Evolutionary conservation across 2,329 filamentous ascomycete genomes (phyloP), one percentile per base, ranked within the genome.

Genomic region (Fusarium sp.): DNA sequence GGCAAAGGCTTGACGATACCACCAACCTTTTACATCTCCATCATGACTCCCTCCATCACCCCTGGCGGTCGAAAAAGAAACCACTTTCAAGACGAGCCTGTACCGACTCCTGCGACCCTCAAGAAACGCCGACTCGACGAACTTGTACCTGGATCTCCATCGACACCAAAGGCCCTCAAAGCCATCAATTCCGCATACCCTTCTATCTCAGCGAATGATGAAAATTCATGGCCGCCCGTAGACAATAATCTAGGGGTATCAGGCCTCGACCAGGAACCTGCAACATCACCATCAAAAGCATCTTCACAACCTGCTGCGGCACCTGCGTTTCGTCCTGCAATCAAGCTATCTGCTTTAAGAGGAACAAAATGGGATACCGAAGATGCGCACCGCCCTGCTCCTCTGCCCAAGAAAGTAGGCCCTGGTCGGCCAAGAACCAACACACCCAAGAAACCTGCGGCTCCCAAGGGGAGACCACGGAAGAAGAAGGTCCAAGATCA

Each of bases 341-440:
- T 80, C 53, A 80, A 80, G 56, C 33, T 79, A 7, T 73, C 75
- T 9, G 78, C 78, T 5, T 67, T 80, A 11, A 76, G 67, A 54
- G 79, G 79, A 6, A 80, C 79, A 17, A 78, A 73, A 72, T 81
- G 79, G 79, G 79, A 81, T 52, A 76, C 71, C 6, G 76, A 75
- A 32, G 72, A 76, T 24, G 37, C 52, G 9, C 58, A 51, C 5
- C 67, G 56, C 15, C 57, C 69, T 26, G 45, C n/a, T 10, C 44
- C 62, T 22, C 52, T 70, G 10, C 66, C 65, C 2, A 74, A 74
- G 26, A 75, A 72, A 43, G 65, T 71, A 6, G 72, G 68, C 1
- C 63, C 69, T 9, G 65, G 64, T 13, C 59, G 70, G 10, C 62
- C 70, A 4, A 72, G 62, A 50, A 59, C 46, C 7, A 61, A 55